phyloP scores from a whole-genome alignment of 352 stramenopile species.

The Peronospora destructor region DNA sequence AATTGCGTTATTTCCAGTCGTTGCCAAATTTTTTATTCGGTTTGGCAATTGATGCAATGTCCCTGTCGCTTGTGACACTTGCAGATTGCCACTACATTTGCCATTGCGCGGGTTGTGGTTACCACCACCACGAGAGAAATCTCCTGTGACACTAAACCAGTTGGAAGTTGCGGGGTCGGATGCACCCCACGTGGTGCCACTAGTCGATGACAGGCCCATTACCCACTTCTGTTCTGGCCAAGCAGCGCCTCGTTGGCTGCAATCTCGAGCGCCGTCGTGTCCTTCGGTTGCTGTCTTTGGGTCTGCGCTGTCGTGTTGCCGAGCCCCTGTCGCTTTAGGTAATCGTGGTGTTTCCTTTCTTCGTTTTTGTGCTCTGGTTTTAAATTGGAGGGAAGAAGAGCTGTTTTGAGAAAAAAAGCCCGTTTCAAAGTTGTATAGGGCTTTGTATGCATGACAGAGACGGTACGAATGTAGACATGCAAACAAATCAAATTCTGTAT shows the following conservation, averaged over 20 bases:
- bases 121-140: conserved; percentile 6
- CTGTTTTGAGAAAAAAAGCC: conserved; percentile 12
- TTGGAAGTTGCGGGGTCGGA: conserved; percentile 9
- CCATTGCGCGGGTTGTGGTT: conserved; percentile 13
- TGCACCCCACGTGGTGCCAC: conserved; percentile 9
- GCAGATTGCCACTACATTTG: conserved; percentile 28
- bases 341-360: conserved; percentile 9
- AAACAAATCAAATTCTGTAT: no score
- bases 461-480: conserved; percentile 8
- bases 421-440: conserved; percentile 13
- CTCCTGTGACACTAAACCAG: conserved; percentile 8
- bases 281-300: conserved; percentile 9
- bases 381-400: conserved; percentile 7
- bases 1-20: conserved; percentile 3
- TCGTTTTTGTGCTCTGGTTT: conserved; percentile 7
- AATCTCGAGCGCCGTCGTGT: conserved; percentile 41
- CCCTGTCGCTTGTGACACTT: conserved; percentile 23
- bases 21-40: conserved; percentile 14
- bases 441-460: conserved; percentile 8
- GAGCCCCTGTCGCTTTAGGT: conserved; percentile 16
- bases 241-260: conserved; percentile 36
- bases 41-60: conserved; percentile 23
- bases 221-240: conserved; percentile 23
- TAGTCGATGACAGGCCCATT: conserved; percentile 12
- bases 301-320: conserved; percentile 7